phyloP scores from a whole-genome alignment of 306 rosid species.

The Cucurbita pepo region DNA sequence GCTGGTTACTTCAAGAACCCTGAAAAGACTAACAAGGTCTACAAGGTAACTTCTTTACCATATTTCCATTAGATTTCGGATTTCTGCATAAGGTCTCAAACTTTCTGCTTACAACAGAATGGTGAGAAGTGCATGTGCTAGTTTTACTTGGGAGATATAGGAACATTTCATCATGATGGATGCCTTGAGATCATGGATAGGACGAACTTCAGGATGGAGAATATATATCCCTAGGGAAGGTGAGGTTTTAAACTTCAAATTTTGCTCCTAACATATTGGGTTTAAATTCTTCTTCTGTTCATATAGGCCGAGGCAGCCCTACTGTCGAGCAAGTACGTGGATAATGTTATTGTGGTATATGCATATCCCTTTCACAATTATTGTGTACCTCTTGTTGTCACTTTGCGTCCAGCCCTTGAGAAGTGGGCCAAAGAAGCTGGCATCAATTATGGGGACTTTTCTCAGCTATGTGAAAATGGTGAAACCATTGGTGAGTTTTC shows the following conservation, averaged over 20 bases:
- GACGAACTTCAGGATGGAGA: conserved; percentile 97
- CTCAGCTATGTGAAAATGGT: conserved; percentile 59
- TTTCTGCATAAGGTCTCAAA: background rate
- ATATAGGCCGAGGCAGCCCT: conserved; percentile 78
- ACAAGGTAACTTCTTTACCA: conserved; percentile 37
- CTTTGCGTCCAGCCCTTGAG: conserved; percentile 37
- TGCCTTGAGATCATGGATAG: conserved; percentile 88
- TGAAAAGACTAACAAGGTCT: conserved; percentile 72
- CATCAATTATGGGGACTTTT: conserved; percentile 30
- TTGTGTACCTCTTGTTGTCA: conserved; percentile 64
- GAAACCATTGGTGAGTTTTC: conserved; percentile 50
- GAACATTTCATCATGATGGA: conserved; percentile 74
- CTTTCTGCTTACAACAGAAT: conserved; percentile 25
- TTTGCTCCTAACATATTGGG: background rate
- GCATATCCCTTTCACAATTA: conserved; percentile 75
- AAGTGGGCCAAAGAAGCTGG: conserved; percentile 74
- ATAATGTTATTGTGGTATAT: conserved; percentile 40
- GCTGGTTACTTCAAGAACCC: conserved; percentile 81
- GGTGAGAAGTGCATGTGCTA: conserved; percentile 77
- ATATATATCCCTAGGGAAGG: conserved; percentile 89
- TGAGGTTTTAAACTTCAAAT: conserved; percentile 6
- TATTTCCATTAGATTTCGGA: background rate
- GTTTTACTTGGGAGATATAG: conserved; percentile 80
- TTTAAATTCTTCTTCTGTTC: conserved; percentile 5
- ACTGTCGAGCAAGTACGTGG: conserved; percentile 44